A percentile compares a stretch with the other conserved stretches of the same genome.
phyloP scores from a whole-genome alignment of 495 filamentous ascomycete species.

The Podospora bellae-mahoneyi region DNA sequence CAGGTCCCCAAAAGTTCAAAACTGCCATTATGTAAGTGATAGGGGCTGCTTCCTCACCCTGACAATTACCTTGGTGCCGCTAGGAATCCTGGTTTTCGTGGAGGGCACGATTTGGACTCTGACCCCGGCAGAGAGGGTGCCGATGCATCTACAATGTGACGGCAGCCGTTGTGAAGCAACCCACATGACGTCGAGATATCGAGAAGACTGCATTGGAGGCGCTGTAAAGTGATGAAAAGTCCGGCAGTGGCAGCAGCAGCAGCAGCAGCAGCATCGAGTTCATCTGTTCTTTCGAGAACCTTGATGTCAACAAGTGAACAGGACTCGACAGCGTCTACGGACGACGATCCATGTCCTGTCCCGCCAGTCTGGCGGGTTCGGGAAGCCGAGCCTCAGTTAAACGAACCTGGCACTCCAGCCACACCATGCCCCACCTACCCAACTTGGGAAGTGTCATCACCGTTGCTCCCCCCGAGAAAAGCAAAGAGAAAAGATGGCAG shows the following conservation, averaged over 20 bases:
- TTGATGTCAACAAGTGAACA: background rate
- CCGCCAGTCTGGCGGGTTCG: constrained; percentile 20
- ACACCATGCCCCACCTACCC: constrained; percentile 8
- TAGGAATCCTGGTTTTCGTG: no score
- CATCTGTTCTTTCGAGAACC: background rate
- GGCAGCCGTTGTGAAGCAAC: background rate
- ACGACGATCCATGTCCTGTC: constrained; percentile 10
- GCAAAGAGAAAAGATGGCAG: background rate
- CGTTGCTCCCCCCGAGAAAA: constrained; percentile 8
- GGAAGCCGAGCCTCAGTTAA: constrained; percentile 23
- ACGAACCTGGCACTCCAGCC: constrained; percentile 10
- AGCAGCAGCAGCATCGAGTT: background rate
- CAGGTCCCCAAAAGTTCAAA: background rate
- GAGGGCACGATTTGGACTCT: no score
- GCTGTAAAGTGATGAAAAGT: background rate
- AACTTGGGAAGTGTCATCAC: constrained; percentile 5
- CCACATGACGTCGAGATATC: background rate
- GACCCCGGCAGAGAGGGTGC: background rate
- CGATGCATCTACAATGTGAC: background rate
- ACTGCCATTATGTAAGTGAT: constrained; percentile 5
- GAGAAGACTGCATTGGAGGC: background rate
- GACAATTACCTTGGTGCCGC: no score
- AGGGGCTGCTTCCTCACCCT: background rate
- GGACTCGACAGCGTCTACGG: background rate
- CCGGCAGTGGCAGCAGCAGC: background rate